Conservation (phyloP, 2,329 filamentous ascomycete species). For the Sporothrix sp. region DNA sequence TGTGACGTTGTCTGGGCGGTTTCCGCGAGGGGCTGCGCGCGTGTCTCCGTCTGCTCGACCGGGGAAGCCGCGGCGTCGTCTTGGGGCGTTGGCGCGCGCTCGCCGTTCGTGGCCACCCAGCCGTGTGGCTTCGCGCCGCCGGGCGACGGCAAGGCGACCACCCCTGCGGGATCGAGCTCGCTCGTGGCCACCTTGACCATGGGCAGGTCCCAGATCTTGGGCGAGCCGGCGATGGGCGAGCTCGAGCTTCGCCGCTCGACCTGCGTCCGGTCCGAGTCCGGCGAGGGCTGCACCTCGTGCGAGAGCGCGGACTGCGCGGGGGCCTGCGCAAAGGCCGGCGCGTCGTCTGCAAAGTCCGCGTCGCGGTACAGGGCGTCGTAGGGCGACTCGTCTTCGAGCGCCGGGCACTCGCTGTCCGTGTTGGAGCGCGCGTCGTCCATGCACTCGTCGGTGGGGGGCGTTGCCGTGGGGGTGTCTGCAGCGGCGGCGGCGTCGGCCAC, state of each 20-base stretch:
- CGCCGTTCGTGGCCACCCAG: too few species aligned
- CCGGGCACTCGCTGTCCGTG: constrained; percentile 6
- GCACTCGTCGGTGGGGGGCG: not conserved
- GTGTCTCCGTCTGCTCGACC: too few species aligned
- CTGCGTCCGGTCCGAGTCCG: too few species aligned
- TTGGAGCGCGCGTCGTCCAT: constrained; percentile 5
- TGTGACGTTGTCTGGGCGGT: not conserved
- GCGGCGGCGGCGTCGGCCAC: not conserved
- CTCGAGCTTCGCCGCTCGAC: too few species aligned
- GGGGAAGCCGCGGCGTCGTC: too few species aligned
- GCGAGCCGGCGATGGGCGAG: not conserved
- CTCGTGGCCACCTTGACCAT: not conserved
- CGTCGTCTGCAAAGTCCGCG: not conserved
- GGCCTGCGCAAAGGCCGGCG: not conserved
- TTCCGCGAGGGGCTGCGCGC: not conserved
- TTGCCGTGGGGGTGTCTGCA: not conserved
- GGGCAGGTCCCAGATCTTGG: not conserved
- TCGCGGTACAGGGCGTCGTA: constrained; percentile 3
- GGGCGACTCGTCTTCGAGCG: not conserved
- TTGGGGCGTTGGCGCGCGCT: too few species aligned
- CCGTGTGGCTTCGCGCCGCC: too few species aligned
- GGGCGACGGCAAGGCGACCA: too few species aligned
- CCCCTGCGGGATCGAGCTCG: too few species aligned
- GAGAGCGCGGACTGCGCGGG: not conserved
- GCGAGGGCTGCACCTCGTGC: too few species aligned